Base-by-base conservation (phyloP, 371 early-diverging fungal species). In the Cokeromyces recurvatus region DNA sequence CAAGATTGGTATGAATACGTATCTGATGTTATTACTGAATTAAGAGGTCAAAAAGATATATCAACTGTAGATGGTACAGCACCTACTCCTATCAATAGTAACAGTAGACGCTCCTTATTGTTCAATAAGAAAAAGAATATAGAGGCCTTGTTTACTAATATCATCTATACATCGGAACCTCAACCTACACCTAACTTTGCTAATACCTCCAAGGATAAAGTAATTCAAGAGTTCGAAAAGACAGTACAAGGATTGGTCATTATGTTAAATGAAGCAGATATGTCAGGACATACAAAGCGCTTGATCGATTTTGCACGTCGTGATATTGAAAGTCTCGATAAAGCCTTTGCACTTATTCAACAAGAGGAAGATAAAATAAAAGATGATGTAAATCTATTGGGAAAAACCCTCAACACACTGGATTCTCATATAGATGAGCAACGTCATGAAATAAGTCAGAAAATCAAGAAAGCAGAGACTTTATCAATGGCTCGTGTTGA, bases 271-370 rank as follows among this genome's bases (percentile, higher is more conserved):
- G 57, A 69, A 15, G 59, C 62, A 15, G 74, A 67, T 16, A 58
- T 74, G 44, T 52, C 63, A 2, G 74, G 70, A 4, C 67, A 74
- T 40, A 68, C 68, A 1, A 64, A 66, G 40, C 50, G 64, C 12
- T 46, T 74, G 12, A 62, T 62, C 4, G 71, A 65, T 55, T 59
- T 63, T 22, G 66, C 71, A 19, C 34, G 58, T 2, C 51, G 59
- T 16, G 70, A 74, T 43, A 23, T 74, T 4, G 52, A 64, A 15
- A 40, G 36, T 10, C 45, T 74, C 2, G 48, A 62, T 11, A 52
- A 52, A 10, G 59, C 58, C 10, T 59, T 63, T 37, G 45, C 48
- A 8, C 29, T 48, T 14, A 48, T 63, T 15, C 43, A 52, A 5
- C 40, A 48, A 15, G 75, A 68, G 34, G 55, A 66, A 16, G 24